Conservation (phyloP, 2,329 filamentous ascomycete genomes). For the Microdochium trichocladiopsis region DNA sequence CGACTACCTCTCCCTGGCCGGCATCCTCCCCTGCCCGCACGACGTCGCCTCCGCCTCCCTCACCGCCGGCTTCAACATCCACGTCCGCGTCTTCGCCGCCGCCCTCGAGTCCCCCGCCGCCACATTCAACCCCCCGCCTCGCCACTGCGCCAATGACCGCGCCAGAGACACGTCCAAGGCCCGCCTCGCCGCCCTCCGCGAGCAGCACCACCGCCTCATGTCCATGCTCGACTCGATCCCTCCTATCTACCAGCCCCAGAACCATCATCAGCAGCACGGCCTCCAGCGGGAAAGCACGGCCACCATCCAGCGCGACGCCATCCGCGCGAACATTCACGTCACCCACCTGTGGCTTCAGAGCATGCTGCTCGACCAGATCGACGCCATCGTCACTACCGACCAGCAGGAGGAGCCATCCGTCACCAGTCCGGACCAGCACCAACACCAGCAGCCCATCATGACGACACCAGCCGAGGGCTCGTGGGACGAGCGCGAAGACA, state of each 20-base stretch:
- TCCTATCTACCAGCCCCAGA: constrained; percentile 9
- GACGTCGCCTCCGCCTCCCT: constrained; percentile 11
- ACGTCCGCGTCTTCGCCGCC: constrained; percentile 16
- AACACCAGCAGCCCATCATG: neutral
- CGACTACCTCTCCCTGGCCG: constrained; percentile 18
- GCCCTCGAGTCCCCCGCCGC: neutral
- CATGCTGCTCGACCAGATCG: constrained; percentile 24
- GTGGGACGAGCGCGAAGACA: constrained; percentile 26
- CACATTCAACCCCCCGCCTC: too few species aligned
- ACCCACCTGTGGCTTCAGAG: constrained; percentile 30
- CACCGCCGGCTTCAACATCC: constrained; percentile 18
- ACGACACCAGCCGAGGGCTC: neutral
- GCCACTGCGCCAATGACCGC: neutral
- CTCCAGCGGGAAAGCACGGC: neutral
- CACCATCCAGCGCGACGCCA: constrained; percentile 13
- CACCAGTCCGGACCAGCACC: neutral
- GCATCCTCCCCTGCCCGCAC: constrained; percentile 3
- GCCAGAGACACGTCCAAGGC: constrained; percentile 1
- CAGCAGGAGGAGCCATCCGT: constrained; percentile 5
- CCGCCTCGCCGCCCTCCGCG: constrained; percentile 12
- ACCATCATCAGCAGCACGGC: neutral
- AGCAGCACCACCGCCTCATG: constrained; percentile 18
- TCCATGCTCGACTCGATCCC: constrained; percentile 17
- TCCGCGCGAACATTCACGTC: constrained; percentile 25
- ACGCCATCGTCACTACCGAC: constrained; percentile 8